A percentile compares a stretch with the other conserved stretches of the same genome.
These are phyloP conservation scores for Apocynum venetum DNA, from an alignment of 257 asterid species.

Conservation along the genomic window DNA sequence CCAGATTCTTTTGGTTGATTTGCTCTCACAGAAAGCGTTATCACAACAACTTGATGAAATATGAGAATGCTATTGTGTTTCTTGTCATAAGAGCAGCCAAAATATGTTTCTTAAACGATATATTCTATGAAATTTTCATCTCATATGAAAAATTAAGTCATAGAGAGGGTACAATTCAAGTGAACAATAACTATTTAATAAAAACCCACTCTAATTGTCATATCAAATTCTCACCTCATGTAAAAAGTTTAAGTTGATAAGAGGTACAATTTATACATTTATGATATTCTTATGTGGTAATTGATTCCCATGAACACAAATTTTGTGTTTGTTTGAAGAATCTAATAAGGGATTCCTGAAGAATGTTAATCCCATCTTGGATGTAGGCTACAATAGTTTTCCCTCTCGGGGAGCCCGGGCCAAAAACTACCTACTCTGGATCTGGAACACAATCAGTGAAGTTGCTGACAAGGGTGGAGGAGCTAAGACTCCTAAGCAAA, in stretches of 20 bases:
- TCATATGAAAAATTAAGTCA: too few species aligned
- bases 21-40: too few species aligned
- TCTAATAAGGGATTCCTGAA: not conserved
- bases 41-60: not conserved
- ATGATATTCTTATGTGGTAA: not conserved
- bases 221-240: too few species aligned
- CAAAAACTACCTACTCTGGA: slow-evolving; percentile 25
- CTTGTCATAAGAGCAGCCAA: too few species aligned
- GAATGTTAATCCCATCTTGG: not conserved
- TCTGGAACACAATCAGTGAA: slow-evolving; percentile 40
- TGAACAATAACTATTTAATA: too few species aligned
- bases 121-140: not conserved
- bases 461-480: slow-evolving; percentile 80
- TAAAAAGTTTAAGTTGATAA: too few species aligned
- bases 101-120: not conserved
- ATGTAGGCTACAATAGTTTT: slow-evolving; percentile 40
- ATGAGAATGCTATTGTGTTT: too few species aligned
- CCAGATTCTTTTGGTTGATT: too few species aligned
- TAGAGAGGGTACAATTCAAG: too few species aligned
- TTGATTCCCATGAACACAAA: not conserved
- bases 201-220: too few species aligned
- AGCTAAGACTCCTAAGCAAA: slow-evolving; percentile 77
- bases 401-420: slow-evolving; percentile 37
- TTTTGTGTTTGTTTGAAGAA: not conserved
- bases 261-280: too few species aligned